Base-by-base conservation (phyloP, 1,284 basidiomycete species). In the Fistulinella cinereoalba region DNA sequence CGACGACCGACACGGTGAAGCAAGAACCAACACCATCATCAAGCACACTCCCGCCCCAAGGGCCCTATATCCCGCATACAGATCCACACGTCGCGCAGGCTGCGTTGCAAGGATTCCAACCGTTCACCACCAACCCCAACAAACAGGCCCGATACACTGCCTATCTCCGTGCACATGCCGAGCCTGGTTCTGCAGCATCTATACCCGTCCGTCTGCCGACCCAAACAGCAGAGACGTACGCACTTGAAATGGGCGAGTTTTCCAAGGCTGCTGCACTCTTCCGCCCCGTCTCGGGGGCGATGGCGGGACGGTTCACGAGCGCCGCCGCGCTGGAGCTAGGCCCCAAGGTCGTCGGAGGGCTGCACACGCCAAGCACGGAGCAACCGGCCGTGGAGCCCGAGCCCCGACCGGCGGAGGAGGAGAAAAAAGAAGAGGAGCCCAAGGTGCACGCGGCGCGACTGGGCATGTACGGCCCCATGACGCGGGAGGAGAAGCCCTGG, bases 271-370 rank as follows among this genome's bases (percentile, higher is more conserved):
- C 96, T 0, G 72, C 79, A 22, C 83, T 98, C 23, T 98, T 97
- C 71, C 92, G 92, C 56, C 96, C 96, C 1, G 84, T 96, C 62
- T 85, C 85, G 0, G 90, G 85, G 15, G 90, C 92, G 19, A 97
- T 99, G 89, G 92, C 93, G 0, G 87, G 83, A 16, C 80, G 96
- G 6, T 99, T 99, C 67, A 92, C 89, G 2, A 86, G 81, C 46
- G 88, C 88, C 0, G 75, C 78, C 6, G 73, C 82, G 48, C 59
- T 88, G 41, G 80, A 88, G 54, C 57, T 73, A 44, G 79, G 84
- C 29, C 75, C 86, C 24, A 77, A 81, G 50, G 70, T 86, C 4
- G 69, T 83, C 49, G 87, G 88, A 55, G 90, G 92, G 1, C 63
- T 95, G 46, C 83, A 92, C 58, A 77, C 81, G 28, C 84, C 86